Percentiles rank a stretch among this genome's conserved stretches.
Conservation (phyloP, 2,329 filamentous ascomycete species). For the Ophiosphaerella korrae region DNA sequence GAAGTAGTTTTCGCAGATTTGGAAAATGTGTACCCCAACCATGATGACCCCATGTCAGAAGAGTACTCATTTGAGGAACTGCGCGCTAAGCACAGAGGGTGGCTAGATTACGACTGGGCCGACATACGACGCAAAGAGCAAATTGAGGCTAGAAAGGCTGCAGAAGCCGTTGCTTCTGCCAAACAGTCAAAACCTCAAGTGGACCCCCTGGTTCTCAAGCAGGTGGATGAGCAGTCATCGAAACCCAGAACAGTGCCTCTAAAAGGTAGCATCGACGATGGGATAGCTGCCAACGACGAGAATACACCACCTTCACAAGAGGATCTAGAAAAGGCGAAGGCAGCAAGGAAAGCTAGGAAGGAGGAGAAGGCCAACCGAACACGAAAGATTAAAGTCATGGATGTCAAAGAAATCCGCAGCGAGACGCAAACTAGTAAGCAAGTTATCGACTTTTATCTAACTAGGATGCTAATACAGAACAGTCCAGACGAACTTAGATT, state of each 20-base stretch:
- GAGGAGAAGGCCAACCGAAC: slow-evolving; percentile 58
- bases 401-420: slow-evolving; percentile 67
- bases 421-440: slow-evolving; percentile 89
- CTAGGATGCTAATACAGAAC: slow-evolving; percentile 22
- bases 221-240: slow-evolving; percentile 18
- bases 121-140: slow-evolving; percentile 37
- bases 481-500: slow-evolving; percentile 95
- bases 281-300: slow-evolving; percentile 50
- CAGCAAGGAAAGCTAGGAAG: slow-evolving; percentile 52
- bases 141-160: slow-evolving; percentile 31
- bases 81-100: slow-evolving; percentile 76
- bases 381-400: slow-evolving; percentile 73
- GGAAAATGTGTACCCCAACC: slow-evolving; percentile 81
- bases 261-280: slow-evolving; percentile 42
- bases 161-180: slow-evolving; percentile 18
- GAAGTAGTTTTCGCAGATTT: slow-evolving; percentile 90
- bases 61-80: slow-evolving; percentile 94
- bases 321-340: slow-evolving; percentile 63
- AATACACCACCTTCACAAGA: slow-evolving; percentile 53
- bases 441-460: neutral
- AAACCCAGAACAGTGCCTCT: slow-evolving; percentile 38
- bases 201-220: slow-evolving; percentile 22
- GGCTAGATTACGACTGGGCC: slow-evolving; percentile 61
- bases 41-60: slow-evolving; percentile 66
- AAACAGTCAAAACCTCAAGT: slow-evolving; percentile 18